Evolutionary conservation across 2,329 filamentous ascomycete species (phyloP).

Genomic region (Penicillium corylophilum): DNA sequence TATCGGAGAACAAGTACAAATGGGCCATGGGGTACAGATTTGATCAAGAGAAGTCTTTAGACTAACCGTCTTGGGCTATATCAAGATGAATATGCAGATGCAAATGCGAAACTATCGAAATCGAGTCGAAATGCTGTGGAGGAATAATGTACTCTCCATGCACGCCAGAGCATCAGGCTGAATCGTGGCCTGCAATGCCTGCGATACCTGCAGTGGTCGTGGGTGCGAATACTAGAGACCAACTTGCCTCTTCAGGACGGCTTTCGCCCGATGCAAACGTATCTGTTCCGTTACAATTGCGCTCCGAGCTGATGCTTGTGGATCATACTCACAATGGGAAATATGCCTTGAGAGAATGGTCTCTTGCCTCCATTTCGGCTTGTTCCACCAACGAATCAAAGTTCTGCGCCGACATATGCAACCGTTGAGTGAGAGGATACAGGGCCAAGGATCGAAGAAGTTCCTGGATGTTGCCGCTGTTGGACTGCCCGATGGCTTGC

Average conservation of each 20-base stretch:
- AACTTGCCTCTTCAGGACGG: slow-evolving; percentile 13
- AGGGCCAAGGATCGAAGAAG: slow-evolving; percentile 43
- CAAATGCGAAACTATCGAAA: slow-evolving; percentile 8
- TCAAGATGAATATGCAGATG: slow-evolving; percentile 14
- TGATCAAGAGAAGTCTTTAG: slow-evolving; percentile 11
- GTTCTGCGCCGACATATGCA: slow-evolving; percentile 41
- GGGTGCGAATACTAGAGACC: not conserved
- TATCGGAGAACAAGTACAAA: not conserved
- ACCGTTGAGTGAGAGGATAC: slow-evolving; percentile 45
- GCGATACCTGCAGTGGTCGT: not conserved
- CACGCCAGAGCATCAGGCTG: not conserved
- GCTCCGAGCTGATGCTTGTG: not conserved
- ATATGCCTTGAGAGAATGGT: slow-evolving; percentile 43
- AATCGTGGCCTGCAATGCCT: not conserved
- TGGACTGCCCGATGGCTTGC: slow-evolving; percentile 43
- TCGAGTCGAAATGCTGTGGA: not conserved
- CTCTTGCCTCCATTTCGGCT: slow-evolving; percentile 40
- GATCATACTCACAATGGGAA: slow-evolving; percentile 44
- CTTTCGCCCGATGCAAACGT: slow-evolving; percentile 45
- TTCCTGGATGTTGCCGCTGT: slow-evolving; percentile 37
- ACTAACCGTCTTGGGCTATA: slow-evolving; percentile 21
- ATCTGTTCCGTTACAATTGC: slow-evolving; percentile 32
- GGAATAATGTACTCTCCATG: not conserved
- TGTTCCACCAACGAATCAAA: slow-evolving; percentile 38
- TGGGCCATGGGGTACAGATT: not conserved